A percentile compares a stretch with the other conserved stretches of the same genome.
Evolutionary conservation across 306 rosid species (phyloP).

Genomic region (Alnus rubra): DNA sequence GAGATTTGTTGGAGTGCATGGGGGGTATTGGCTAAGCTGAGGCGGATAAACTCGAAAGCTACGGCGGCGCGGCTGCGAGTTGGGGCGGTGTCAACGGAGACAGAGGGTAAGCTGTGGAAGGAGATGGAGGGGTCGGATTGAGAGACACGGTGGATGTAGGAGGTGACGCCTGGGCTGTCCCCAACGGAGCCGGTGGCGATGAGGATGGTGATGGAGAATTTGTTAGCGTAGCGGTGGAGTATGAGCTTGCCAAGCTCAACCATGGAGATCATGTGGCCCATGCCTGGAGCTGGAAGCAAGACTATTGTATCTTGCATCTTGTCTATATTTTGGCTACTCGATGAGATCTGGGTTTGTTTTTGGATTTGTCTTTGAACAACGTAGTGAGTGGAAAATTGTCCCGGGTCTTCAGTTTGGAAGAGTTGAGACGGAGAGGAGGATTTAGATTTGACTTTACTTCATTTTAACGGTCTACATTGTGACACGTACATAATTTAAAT

Average conservation of each 20-base stretch:
- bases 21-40: constrained; percentile 8
- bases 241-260: constrained; percentile 44
- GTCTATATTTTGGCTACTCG: neutral
- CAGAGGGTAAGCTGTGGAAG: constrained; percentile 31
- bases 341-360: too few species aligned
- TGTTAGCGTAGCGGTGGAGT: constrained; percentile 14
- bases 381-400: too few species aligned
- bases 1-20: constrained; percentile 25
- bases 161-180: constrained; percentile 6
- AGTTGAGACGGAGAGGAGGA: too few species aligned
- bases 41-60: constrained; percentile 17
- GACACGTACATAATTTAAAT: too few species aligned
- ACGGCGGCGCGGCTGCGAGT: neutral
- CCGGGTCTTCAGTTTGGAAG: too few species aligned
- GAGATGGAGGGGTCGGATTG: constrained; percentile 30
- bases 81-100: neutral
- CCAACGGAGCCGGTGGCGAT: neutral
- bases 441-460: too few species aligned
- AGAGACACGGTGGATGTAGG: constrained; percentile 25
- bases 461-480: too few species aligned
- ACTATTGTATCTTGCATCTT: constrained; percentile 19
- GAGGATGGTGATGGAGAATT: constrained; percentile 35
- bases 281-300: constrained; percentile 34
- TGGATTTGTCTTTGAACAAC: too few species aligned
- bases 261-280: constrained; percentile 39